Evolutionary conservation across 2,329 filamentous ascomycete genomes (phyloP), one percentile per base, ranked within the genome.

Genomic region (Trichoderma koningii): DNA sequence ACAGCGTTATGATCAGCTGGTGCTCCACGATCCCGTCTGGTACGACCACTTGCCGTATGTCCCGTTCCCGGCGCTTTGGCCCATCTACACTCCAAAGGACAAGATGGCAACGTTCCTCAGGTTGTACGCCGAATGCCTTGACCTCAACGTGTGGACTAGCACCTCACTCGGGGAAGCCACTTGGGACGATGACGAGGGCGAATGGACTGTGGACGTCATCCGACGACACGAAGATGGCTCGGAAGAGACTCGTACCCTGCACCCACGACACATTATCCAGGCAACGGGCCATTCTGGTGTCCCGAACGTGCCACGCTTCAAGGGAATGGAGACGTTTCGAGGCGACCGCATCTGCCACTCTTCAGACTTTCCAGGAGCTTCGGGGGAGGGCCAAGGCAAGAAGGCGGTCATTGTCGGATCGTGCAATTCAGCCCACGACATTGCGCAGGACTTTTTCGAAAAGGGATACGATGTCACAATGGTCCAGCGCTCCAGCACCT

Each of bases 41-140:
- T 84, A 81, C 65, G 82, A 84, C 62, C 83, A 87, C 70, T 77
- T 89, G 77, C 85, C 88, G 0, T 91, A 89, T 72, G 69, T 91
- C 4, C 76, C 78, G 0, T 91, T 90, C 71, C 89, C 88, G 0
- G 71, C 81, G 0, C 81, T 82, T 60, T 91, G 88, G 88, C 88
- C 88, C 3, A 77, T 89, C 17, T 91, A 89, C 73, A 89, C 87
- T 0, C 87, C 88, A 5, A 91, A 90, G 71, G 88, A 91, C 73
- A 91, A 91, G 71, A 77, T 90, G 0, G 89, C 81, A 1, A 86
- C 89, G 50, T 91, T 86, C 76, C 87, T 91, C 66, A 87, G 90
- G 68, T 77, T 82, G 0, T 91, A 91, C 68, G 88, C 83, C 0
- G 82, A 78, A 5, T 74, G 86, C 0, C 78, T 91, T n/a, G 89